These are phyloP conservation scores for Nectriaceae sp. DNA, from an alignment of 2,329 filamentous ascomycete species.

Conservation along the genomic window DNA sequence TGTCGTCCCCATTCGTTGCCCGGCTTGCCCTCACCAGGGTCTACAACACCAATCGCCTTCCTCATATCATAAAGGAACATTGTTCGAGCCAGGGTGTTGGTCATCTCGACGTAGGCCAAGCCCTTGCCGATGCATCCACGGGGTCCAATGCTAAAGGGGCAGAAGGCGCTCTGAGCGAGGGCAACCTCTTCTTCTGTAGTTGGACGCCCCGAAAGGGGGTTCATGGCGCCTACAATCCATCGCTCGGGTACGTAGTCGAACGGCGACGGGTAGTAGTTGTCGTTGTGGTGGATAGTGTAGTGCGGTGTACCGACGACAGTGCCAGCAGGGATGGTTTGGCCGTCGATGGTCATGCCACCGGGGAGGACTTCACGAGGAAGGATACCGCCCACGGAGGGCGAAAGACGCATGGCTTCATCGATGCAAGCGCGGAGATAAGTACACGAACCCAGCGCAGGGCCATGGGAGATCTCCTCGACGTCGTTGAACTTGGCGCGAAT, in stretches of 20 bases:
- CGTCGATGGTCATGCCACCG: constrained; percentile 57
- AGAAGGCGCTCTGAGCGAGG: constrained; percentile 68
- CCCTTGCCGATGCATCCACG: constrained; percentile 73
- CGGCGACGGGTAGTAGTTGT: constrained; percentile 60
- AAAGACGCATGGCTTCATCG: constrained; percentile 66
- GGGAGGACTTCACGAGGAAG: constrained; percentile 60
- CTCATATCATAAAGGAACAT: constrained; percentile 64
- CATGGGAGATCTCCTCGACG: constrained; percentile 58
- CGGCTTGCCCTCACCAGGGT: constrained; percentile 53
- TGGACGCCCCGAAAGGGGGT: constrained; percentile 34
- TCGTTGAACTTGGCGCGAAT: constrained; percentile 52
- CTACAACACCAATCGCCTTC: constrained; percentile 47
- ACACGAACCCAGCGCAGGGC: constrained; percentile 50
- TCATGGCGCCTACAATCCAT: constrained; percentile 57
- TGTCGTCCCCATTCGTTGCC: constrained; percentile 57
- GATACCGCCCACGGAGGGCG: constrained; percentile 61
- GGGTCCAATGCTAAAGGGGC: constrained; percentile 71
- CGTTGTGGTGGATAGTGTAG: constrained; percentile 70
- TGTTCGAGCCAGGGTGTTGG: constrained; percentile 60
- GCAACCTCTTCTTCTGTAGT: constrained; percentile 54
- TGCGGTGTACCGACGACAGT: constrained; percentile 65
- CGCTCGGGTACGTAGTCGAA: constrained; percentile 64
- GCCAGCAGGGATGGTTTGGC: constrained; percentile 56
- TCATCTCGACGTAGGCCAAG: constrained; percentile 68
- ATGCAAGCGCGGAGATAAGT: constrained; percentile 65